phyloP scores from a whole-genome alignment of 2,329 filamentous ascomycete species.

The Pseudocercospora eumusae region DNA sequence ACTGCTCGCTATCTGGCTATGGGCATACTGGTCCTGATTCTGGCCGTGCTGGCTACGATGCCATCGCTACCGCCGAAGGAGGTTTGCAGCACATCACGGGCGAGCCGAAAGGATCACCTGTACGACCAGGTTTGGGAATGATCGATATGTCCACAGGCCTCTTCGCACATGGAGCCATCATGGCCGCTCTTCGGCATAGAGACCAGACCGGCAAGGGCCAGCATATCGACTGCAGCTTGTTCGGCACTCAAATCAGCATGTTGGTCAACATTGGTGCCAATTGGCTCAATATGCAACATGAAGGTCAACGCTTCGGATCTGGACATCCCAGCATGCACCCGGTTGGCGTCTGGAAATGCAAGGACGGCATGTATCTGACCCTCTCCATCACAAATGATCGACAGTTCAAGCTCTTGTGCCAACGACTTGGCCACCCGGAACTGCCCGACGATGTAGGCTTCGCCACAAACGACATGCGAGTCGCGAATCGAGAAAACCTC shows the following conservation, averaged over 20 bases:
- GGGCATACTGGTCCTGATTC: conserved; percentile 44
- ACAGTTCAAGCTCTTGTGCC: conserved; percentile 40
- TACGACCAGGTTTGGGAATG: conserved; percentile 44
- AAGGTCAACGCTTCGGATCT: conserved; percentile 46
- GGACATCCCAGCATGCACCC: conserved; percentile 49
- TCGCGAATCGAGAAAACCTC: conserved; percentile 33
- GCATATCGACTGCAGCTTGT: conserved; percentile 47
- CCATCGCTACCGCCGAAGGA: conserved; percentile 45
- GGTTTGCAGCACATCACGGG: conserved; percentile 47
- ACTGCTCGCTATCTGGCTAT: conserved; percentile 46
- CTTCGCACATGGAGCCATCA: conserved; percentile 47
- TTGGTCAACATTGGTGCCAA: conserved; percentile 44
- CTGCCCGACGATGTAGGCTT: conserved; percentile 29
- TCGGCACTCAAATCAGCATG: conserved; percentile 45
- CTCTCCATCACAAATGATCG: conserved; percentile 41
- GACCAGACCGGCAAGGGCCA: conserved; percentile 43
- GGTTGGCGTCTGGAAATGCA: conserved; percentile 45
- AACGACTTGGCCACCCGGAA: conserved; percentile 24
- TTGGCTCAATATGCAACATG: conserved; percentile 41
- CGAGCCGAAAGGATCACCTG: conserved; percentile 42
- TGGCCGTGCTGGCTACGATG: conserved; percentile 46
- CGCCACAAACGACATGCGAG: conserved; percentile 27
- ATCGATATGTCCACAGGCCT: conserved; percentile 48
- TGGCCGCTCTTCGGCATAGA: conserved; percentile 42
- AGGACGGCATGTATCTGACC: conserved; percentile 36